Evolutionary conservation across 306 rosid species (phyloP), one percentile per base, ranked within the genome.

Genomic region (Malus sylvestris): DNA sequence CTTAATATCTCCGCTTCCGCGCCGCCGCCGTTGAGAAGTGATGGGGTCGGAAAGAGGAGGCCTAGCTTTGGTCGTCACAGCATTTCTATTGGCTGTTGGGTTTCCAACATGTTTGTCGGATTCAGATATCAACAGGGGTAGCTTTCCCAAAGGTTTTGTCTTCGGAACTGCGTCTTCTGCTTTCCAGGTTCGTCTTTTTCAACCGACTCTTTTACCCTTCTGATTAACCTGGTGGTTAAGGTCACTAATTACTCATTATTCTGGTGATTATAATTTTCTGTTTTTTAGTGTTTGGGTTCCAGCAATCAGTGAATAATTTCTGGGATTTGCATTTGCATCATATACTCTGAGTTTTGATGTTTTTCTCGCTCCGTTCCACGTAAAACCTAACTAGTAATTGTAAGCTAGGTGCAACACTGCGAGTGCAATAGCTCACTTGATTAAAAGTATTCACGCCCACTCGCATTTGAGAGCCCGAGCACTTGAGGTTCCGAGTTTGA

Each of bases 161-260:
- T 93, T 93, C 53, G 98, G 98, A 10, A 93, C 97, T 15, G 98
- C 97, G 30, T 82, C 98, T 80, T 84, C 98, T 58, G 95, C 97
- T 68, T 91, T 89, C 80, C 98, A 89, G 97, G 97, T 95, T 83
- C 25, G 25, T 23, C 33, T 33, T 32, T 15, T 14, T 25, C 2
- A 6, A 10, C 38, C 4, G 9, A 18, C 45, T 64, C 11, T 32
- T 64, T 18, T 32, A 8, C 8, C 22, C 7, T 60, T 15, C 0
- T 15, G 4, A 10, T 57, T n/a, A 57, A n/a, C 27, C 10, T 49
- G 18, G 52, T 14, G 2, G 52, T 46, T 14, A 49, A 49, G 55
- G 2, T 15, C 6, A 49, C 55, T 3, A 57, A 20, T 57, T 22
- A 57, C 4, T 20, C 5, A 57, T n/a, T 57, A 20, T 20, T 20